Evolutionary conservation across 139 green algal species (phyloP).

Genomic region (Chara braunii): DNA sequence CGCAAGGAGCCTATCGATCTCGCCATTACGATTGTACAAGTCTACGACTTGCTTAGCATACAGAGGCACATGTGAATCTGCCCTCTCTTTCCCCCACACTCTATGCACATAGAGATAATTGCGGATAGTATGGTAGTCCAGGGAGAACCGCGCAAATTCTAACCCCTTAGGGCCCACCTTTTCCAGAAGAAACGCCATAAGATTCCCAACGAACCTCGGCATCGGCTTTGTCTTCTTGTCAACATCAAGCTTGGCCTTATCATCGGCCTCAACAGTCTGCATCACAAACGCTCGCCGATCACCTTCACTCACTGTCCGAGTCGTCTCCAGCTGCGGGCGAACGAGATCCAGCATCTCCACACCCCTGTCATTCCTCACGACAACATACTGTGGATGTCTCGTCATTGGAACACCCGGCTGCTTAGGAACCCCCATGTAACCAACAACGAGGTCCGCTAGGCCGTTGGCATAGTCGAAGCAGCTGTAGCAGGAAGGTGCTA

Average conservation of each 20-base stretch:
- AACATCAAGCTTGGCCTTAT: slow-evolving; percentile 79
- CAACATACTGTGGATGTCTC: slow-evolving; percentile 80
- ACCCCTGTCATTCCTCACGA: slow-evolving; percentile 49
- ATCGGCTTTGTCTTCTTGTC: slow-evolving; percentile 50
- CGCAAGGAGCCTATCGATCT: slow-evolving; percentile 33
- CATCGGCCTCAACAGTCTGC: slow-evolving; percentile 84
- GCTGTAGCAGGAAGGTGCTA: slow-evolving; percentile 83
- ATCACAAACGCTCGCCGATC: slow-evolving; percentile 62
- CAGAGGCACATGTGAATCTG: slow-evolving; percentile 57
- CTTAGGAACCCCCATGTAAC: slow-evolving; percentile 80
- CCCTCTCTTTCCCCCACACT: slow-evolving; percentile 30
- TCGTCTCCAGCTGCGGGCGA: not conserved
- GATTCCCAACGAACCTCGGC: slow-evolving; percentile 58
- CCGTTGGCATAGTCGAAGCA: slow-evolving; percentile 98
- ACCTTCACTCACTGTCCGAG: slow-evolving; percentile 27
- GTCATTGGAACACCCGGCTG: slow-evolving; percentile 63
- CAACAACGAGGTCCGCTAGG: slow-evolving; percentile 86
- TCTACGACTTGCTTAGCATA: slow-evolving; percentile 67
- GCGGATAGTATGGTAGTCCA: slow-evolving; percentile 95
- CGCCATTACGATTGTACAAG: slow-evolving; percentile 62
- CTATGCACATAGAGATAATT: slow-evolving; percentile 82
- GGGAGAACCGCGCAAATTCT: slow-evolving; percentile 88
- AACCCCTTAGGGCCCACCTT: slow-evolving; percentile 81
- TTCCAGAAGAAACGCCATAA: slow-evolving; percentile 47
- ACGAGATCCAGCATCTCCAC: slow-evolving; percentile 72